Evolutionary conservation across 2,329 filamentous ascomycete species (phyloP).

Genomic region (Calonectria pseudoreteaudii): DNA sequence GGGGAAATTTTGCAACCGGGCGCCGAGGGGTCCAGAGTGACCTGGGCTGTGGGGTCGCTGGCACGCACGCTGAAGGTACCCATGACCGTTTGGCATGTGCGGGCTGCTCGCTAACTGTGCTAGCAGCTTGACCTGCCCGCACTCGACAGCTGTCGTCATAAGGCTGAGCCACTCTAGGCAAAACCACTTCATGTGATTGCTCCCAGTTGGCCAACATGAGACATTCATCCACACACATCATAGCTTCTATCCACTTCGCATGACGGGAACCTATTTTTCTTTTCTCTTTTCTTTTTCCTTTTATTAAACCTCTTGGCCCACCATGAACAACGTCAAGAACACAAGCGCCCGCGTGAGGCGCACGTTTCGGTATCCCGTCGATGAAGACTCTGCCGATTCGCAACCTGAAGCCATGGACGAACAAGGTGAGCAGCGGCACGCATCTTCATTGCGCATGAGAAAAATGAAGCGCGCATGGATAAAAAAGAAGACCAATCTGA

Average conservation of each 20-base stretch:
- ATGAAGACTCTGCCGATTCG: slow-evolving; percentile 61
- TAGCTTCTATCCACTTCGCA: slow-evolving; percentile 14
- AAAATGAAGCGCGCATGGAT: not conserved
- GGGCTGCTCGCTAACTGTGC: not conserved
- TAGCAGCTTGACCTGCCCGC: not conserved
- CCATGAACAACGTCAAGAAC: slow-evolving; percentile 41
- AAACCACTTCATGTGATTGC: slow-evolving; percentile 34
- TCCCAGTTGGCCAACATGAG: not conserved
- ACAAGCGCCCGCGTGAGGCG: slow-evolving; percentile 74
- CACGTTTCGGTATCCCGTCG: slow-evolving; percentile 80
- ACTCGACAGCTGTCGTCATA: slow-evolving; percentile 41
- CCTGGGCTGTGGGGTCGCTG: slow-evolving; percentile 2
- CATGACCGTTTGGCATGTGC: slow-evolving; percentile 1
- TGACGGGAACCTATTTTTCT: not conserved
- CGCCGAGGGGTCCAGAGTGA: slow-evolving; percentile 30
- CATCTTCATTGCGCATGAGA: not conserved
- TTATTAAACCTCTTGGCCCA: not conserved
- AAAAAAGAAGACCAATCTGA: slow-evolving; percentile 4
- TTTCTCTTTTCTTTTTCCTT: no score
- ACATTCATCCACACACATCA: not conserved
- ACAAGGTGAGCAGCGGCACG: slow-evolving; percentile 65
- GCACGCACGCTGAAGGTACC: not conserved
- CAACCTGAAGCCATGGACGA: slow-evolving; percentile 77
- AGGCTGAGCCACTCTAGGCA: slow-evolving; percentile 35
- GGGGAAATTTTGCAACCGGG: slow-evolving; percentile 44